A percentile compares a stretch with the other conserved stretches of the same genome.
Conservation (phyloP, 2,329 filamentous ascomycete species). For the Botrytis byssoidea region DNA sequence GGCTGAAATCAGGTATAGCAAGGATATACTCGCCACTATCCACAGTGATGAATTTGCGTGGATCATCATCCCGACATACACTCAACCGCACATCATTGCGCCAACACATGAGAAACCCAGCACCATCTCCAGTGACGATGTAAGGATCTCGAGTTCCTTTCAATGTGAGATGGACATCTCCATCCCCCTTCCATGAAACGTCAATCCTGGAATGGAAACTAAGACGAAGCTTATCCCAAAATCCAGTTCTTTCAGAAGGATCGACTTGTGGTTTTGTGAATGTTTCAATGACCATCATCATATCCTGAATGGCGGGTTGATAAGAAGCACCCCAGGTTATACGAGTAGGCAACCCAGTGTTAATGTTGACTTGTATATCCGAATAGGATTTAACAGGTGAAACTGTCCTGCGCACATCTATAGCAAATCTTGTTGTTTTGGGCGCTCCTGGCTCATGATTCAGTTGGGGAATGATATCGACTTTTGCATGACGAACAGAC, state of each 20-base stretch:
- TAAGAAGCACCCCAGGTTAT: slow-evolving; percentile 98
- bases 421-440: slow-evolving; percentile 66
- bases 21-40: slow-evolving; percentile 94
- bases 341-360: slow-evolving; percentile 84
- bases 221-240: slow-evolving; percentile 97
- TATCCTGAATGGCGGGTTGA: slow-evolving; percentile 96
- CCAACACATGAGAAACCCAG: slow-evolving; percentile 98
- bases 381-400: slow-evolving; percentile 96
- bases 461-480: slow-evolving; percentile 78
- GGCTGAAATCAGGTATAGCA: slow-evolving; percentile 89
- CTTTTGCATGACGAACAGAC: slow-evolving; percentile 75
- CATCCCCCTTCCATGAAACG: slow-evolving; percentile 90
- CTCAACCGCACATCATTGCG: slow-evolving; percentile 88
- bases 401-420: slow-evolving; percentile 87
- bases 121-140: slow-evolving; percentile 84
- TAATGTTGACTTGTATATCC: slow-evolving; percentile 87
- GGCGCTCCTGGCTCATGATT: slow-evolving; percentile 52
- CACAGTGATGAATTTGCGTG: slow-evolving; percentile 90
- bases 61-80: slow-evolving; percentile 80
- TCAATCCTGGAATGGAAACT: slow-evolving; percentile 90
- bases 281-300: slow-evolving; percentile 99
- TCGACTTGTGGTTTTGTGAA: slow-evolving; percentile 96
- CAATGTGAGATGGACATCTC: slow-evolving; percentile 88
- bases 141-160: slow-evolving; percentile 95
- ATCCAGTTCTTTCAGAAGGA: slow-evolving; percentile 88